Evolutionary conservation across 169 alveolate genomes (phyloP), one percentile per base, ranked within the genome.

Genomic region (Plasmodium inui): DNA sequence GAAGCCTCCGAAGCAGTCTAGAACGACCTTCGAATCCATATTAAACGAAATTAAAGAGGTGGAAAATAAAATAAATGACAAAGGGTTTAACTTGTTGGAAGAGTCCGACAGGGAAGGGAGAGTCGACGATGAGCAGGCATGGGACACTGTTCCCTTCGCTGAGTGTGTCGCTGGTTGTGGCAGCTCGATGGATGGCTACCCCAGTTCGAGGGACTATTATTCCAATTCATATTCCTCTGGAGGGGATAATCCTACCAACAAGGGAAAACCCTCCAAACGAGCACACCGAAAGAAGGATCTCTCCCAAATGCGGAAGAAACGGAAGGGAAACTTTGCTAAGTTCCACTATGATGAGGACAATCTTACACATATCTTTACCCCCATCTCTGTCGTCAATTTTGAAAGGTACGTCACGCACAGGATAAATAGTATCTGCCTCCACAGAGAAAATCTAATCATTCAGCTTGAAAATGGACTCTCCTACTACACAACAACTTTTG

Each of bases 381-480:
- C 34, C 46, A 10, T 76, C 0, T 86, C 93, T 14, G 67, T 76
- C 19, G 70, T 86, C 19, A 86, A 86, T 86, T 86, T 86, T 9
- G 74, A 86, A 55, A 86, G 44, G 67, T 53, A 86, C 80, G 5
- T 86, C 3, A 44, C 55, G 19, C 79, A 30, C 28, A 76, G 80
- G 67, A 86, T 86, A 19, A 30, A 2, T 26, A 74, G 44, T 30
- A 17, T 86, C 70, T 55, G 3, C 71, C 57, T 86, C 0, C 37
- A 19, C 10, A 9, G 17, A 17, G 80, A 30, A 17, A 76, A 86
- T 55, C 37, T 86, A 39, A 44, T 50, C 46, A 53, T 86, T 55
- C 44, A 74, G 37, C 46, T 86, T 6, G 86, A 86, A 8, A 86
- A 50, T n/a, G 93, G 93, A n/a, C 50, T 86, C 17, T 34, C 80